A percentile compares a stretch with the other conserved stretches of the same genome.
These are phyloP conservation scores for Skeletonema costatum DNA, from an alignment of 108 stramenopile genomes.

Conservation along the genomic window DNA sequence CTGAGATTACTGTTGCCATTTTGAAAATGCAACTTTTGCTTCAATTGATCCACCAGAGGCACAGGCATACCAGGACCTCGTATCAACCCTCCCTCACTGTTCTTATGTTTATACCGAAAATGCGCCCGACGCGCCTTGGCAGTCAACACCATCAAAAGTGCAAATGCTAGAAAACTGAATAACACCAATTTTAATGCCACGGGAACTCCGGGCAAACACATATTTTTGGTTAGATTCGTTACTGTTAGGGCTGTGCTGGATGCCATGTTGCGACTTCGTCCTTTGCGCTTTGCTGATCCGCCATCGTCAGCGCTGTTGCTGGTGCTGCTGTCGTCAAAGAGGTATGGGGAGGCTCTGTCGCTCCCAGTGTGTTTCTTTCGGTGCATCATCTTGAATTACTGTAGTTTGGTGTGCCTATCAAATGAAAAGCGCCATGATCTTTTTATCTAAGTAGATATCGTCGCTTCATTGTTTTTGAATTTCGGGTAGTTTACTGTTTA, in stretches of 20 bases:
- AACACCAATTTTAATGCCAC: conserved; percentile 26
- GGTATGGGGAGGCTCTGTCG: neutral
- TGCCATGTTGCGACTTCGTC: neutral
- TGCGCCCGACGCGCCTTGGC: conserved; percentile 27
- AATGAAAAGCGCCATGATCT: too few relatives aligned
- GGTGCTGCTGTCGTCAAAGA: neutral
- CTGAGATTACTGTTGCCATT: neutral
- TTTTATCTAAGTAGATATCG: too few relatives aligned
- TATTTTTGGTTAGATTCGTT: neutral
- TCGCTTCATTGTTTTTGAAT: too few relatives aligned
- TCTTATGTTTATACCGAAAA: conserved; percentile 6
- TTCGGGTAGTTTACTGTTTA: too few relatives aligned
- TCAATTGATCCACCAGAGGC: conserved; percentile 12
- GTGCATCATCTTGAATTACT: conserved; percentile 36
- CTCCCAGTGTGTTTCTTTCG: conserved; percentile 26
- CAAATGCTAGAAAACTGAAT: conserved; percentile 33
- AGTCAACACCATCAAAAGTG: conserved; percentile 34
- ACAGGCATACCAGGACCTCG: conserved; percentile 30
- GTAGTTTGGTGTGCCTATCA: neutral
- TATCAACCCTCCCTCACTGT: conserved; percentile 3
- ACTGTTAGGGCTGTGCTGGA: neutral
- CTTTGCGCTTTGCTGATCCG: conserved; percentile 25
- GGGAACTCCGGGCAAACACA: conserved; percentile 34
- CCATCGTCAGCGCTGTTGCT: conserved; percentile 11
- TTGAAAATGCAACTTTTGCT: conserved; percentile 2